Evolutionary conservation across 331 rosid species (phyloP), one percentile per base, ranked within the genome.

Genomic region (Malus hybrid): DNA sequence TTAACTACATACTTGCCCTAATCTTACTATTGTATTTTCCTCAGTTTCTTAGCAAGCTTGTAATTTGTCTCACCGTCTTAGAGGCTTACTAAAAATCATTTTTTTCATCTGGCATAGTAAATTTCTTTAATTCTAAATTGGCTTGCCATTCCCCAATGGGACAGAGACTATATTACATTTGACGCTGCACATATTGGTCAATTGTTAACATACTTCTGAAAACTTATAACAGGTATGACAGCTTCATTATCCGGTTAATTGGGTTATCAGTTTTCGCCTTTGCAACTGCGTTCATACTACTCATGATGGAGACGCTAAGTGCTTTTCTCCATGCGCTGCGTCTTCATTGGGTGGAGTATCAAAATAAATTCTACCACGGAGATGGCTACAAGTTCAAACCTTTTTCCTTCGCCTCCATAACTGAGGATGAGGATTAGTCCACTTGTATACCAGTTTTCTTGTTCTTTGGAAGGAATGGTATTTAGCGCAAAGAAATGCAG

Each of bases 331-430:
- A 95, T 74, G 97, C 99, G 79, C 74, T 95, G 79, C 97, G 99
- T 86, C 99, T 95, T 70, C 99, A 95, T 81, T 95, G 99, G 99
- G 97, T 95, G 60, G 99, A 95, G 79, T 95, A 89, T 83, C 99
- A 95, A 84, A 90, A 85, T 76, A 95, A 95, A 75, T 95, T 95
- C 88, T 95, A 95, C 87, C 81, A 86, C 19, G 99, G 97, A 8
- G 99, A 95, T 83, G 99, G 99, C 77, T 83, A 87, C 85, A 92
- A 95, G 89, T 95, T 95, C 92, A 89, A 66, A 83, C 99, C 99
- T 48, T 92, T 95, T 81, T 89, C 99, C 73, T 92, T 92, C 33
- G 86, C 96, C 66, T 69, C 90, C 77, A 78, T 90, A 78, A 77
- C 80, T 1, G 97, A 89, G 81, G 99, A 95, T 5, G 99, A 95